Evolutionary conservation across 176 grass and related monocot species (phyloP), one percentile per base, ranked within the genome.

Genomic region (Elaeis guineensis): DNA sequence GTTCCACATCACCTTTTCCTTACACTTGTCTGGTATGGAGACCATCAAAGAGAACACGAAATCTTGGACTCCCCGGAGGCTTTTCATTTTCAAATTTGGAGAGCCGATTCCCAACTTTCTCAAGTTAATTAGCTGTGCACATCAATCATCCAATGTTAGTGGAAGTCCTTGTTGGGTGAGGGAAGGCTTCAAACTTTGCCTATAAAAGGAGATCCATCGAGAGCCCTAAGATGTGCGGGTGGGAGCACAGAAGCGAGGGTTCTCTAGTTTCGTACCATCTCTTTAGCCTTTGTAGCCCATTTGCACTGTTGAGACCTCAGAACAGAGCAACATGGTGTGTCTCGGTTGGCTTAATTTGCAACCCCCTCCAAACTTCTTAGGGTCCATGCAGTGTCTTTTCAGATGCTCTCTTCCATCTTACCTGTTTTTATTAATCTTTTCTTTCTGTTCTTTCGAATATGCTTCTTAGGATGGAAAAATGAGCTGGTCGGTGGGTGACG

Each of bases 401-500:
- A 39, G 32, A 39, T 12, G 9, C 2, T 39, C 35, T 39, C 35
- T 39, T 11, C 9, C 19, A 9, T 19, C 19, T 9, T 55, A 21
- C 20, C 53, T 6, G 20, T 55, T 4, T 55, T 55, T 21, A 55
- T 55, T 55, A 21, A 50, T 52, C 16, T 49, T n/a, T 52, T 65
- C 21, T 24, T 44, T 65, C 8, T 35, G 3, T 12, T 11, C 59
- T 30, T 35, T 12, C 26, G 26, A 61, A 61, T 52, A 52, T 53
- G 17, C 25, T 21, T 39, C 35, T 39, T 48, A 56, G 52, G 29
- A 49, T 21, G 17, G 48, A 39, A 49, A 70, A 17, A 20, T 24
- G 19, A 70, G 35, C 17, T n/a, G 22, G 48, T 19, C 59, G 9
- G 82, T 83, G 28, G 65, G 72, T 20, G 90, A 89, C 54, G 82